Percentiles rank a stretch among this genome's conserved stretches.
Evolutionary conservation across 2,329 filamentous ascomycete genomes (phyloP).

Genomic region (Colletotrichum lini): DNA sequence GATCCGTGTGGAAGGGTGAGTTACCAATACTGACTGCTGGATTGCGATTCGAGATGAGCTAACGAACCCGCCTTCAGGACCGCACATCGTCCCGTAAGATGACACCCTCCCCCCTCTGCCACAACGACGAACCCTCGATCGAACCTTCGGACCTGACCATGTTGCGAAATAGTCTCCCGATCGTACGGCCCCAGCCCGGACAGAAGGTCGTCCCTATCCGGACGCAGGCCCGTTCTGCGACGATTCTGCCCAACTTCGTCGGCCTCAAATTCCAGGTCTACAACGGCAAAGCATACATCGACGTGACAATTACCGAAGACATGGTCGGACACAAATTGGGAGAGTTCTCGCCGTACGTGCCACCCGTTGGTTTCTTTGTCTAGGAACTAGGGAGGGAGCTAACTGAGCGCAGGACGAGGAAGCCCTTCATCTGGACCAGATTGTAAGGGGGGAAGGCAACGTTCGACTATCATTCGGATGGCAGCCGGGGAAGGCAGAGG

Average conservation of each 20-base stretch:
- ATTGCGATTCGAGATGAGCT: background rate
- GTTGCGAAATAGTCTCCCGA: slow-evolving; percentile 67
- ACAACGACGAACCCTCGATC: slow-evolving; percentile 33
- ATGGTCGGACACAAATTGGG: slow-evolving; percentile 98
- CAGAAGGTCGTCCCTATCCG: slow-evolving; percentile 80
- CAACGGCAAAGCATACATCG: slow-evolving; percentile 90
- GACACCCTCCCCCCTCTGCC: background rate
- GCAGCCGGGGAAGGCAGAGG: slow-evolving; percentile 14
- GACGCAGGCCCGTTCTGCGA: slow-evolving; percentile 89
- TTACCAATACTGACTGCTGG: background rate
- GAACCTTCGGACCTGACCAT: slow-evolving; percentile 45
- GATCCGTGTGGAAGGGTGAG: slow-evolving; percentile 91
- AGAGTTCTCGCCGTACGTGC: slow-evolving; percentile 87
- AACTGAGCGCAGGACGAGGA: slow-evolving; percentile 63
- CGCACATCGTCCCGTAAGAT: slow-evolving; percentile 69
- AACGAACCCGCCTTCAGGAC: slow-evolving; percentile 53
- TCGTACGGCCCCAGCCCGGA: slow-evolving; percentile 72
- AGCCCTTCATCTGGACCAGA: slow-evolving; percentile 67
- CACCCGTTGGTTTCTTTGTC: background rate
- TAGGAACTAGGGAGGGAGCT: too few species aligned
- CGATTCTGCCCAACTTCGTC: slow-evolving; percentile 93
- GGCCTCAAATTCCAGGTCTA: slow-evolving; percentile 91
- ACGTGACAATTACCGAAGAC: slow-evolving; percentile 89
- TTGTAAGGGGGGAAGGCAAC: slow-evolving; percentile 24
- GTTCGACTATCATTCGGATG: background rate